Evolutionary conservation across 768 basidiomycete species (phyloP).

Genomic region (Pisolithus albus): DNA sequence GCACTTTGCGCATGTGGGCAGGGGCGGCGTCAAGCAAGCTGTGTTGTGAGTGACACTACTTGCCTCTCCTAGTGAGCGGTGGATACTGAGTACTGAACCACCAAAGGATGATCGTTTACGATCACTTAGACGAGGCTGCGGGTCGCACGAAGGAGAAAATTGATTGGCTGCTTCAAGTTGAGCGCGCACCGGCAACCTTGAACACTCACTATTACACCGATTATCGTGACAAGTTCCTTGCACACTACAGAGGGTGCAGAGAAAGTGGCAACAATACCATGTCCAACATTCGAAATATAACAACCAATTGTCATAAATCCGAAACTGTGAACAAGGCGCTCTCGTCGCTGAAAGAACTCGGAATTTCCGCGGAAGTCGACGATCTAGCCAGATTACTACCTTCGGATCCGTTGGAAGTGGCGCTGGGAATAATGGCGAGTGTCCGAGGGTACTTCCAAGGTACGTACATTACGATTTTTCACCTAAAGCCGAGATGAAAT

Average conservation of each 20-base stretch:
- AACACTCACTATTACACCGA: conserved; percentile 47
- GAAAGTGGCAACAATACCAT: not conserved
- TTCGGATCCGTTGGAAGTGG: conserved; percentile 46
- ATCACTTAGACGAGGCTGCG: conserved; percentile 42
- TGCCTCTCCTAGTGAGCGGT: too few relatives aligned
- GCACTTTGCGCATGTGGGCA: conserved; percentile 49
- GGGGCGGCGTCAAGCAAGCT: conserved; percentile 45
- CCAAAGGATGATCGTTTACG: conserved; percentile 41
- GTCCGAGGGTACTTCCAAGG: conserved; percentile 75
- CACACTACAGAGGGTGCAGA: conserved; percentile 37
- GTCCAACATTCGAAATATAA: not conserved
- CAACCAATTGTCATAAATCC: conserved; percentile 10
- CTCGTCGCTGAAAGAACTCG: conserved; percentile 9
- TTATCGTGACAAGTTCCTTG: conserved; percentile 45
- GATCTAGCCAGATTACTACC: conserved; percentile 48
- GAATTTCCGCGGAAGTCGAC: conserved; percentile 29
- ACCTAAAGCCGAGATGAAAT: not conserved
- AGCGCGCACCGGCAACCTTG: conserved; percentile 42
- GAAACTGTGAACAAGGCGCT: conserved; percentile 18
- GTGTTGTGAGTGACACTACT: conserved; percentile 33
- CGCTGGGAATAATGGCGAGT: conserved; percentile 61
- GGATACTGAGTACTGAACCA: not conserved
- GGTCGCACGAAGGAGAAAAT: conserved; percentile 36
- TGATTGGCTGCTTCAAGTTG: conserved; percentile 43
- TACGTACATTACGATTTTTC: conserved; percentile 17